Base-by-base conservation (phyloP, 164 flowering plant species). In the Umbilicus rupestris region DNA sequence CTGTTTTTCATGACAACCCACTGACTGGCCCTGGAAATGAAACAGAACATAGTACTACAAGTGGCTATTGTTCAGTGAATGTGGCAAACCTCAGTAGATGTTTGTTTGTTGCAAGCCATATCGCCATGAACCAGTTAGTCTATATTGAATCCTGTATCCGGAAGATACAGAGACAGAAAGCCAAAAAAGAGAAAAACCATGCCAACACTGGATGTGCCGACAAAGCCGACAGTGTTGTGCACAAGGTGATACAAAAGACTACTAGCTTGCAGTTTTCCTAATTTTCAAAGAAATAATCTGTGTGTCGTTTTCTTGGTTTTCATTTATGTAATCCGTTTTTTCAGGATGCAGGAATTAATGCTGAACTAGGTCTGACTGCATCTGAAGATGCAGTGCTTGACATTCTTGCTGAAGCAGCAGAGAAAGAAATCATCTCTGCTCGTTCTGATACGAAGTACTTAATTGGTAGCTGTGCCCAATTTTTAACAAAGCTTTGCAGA, bases 311-410 rank as follows among this genome's bases (percentile, higher is more conserved):
- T 24, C 42, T 16, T 17, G 22, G 15, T 55, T 3, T 30, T 37
- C 33, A 39, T 39, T 24, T 24, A 33, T 28, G n/a, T 33, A n/a
- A 57, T 64, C 68, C 58, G 16, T 57, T 29, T 30, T 57, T 78
- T 68, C 84, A 94, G 98, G 93, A 85, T 14, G 76, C 70, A 68
- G 80, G 84, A 57, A 91, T 95, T 63, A 91, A 82, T 79, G 85
- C 90, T 52, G 97, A 95, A 75, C 78, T 95, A 67, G 99, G 99
- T 60, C 72, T 95, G 65, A 84, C 88, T 66, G 94, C 93, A 29
- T 88, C 97, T 63, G 96, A 91, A 70, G 99, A 95, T 81, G 90
- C 92, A 67, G 46, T 74, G 22, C 85, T 91, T 70, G 99, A 95
- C 73, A 49, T 78, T 7, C 87, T 95, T 2, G 80, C 93, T 58